These are phyloP conservation scores for Eucalyptus marginata DNA, from an alignment of 345 rosid species.

Conservation along the genomic window DNA sequence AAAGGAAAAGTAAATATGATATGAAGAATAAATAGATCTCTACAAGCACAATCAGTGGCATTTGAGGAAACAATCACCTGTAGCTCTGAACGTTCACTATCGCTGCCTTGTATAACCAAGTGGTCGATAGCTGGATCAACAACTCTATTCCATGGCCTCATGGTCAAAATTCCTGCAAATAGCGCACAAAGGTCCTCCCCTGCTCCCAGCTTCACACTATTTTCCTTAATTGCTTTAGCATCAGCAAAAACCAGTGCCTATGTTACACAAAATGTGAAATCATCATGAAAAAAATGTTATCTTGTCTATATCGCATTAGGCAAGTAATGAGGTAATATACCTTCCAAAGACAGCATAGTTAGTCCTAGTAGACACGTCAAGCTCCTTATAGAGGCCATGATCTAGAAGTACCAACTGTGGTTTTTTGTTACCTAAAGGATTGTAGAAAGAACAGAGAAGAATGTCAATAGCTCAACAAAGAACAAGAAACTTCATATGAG, in stretches of 20 bases:
- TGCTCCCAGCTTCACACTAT: slow-evolving; percentile 77
- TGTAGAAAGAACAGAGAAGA: not conserved
- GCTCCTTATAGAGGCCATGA: slow-evolving; percentile 90
- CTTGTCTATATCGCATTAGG: not conserved
- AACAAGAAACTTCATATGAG: not conserved
- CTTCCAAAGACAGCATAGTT: slow-evolving; percentile 90
- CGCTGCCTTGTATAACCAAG: slow-evolving; percentile 70
- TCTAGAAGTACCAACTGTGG: slow-evolving; percentile 89
- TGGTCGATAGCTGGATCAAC: slow-evolving; percentile 71
- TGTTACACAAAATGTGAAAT: not conserved
- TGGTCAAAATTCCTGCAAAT: slow-evolving; percentile 83
- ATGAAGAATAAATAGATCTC: not conserved
- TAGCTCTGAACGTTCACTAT: slow-evolving; percentile 62
- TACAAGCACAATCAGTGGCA: not conserved
- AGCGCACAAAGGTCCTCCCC: slow-evolving; percentile 82
- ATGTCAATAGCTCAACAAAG: not conserved
- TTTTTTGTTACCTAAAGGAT: slow-evolving; percentile 40
- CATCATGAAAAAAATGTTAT: not conserved
- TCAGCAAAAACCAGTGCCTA: slow-evolving; percentile 76
- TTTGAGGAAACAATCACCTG: slow-evolving; percentile 32
- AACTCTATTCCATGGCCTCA: slow-evolving; percentile 93
- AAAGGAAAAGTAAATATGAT: not conserved
- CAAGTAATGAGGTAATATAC: slow-evolving; percentile 7
- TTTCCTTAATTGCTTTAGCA: slow-evolving; percentile 73
- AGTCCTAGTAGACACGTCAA: slow-evolving; percentile 61